phyloP scores from a whole-genome alignment of 805 yeast genomes.

The Yarrowia divulgata region DNA sequence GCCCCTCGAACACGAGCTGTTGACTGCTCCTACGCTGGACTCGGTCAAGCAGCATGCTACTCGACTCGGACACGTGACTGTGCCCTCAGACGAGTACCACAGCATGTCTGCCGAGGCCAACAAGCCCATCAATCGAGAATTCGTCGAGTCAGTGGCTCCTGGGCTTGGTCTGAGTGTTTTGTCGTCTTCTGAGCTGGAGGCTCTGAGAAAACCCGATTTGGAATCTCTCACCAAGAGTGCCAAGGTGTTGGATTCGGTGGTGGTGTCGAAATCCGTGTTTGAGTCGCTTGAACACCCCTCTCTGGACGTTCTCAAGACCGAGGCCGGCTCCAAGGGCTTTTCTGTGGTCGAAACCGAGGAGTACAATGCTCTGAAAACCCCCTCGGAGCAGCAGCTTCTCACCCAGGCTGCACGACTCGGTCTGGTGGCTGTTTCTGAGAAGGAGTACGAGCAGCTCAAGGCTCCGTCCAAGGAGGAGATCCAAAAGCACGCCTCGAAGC shows the following conservation, averaged over 20 bases:
- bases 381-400: slow-evolving; percentile 25
- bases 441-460: slow-evolving; percentile 42
- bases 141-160: slow-evolving; percentile 45
- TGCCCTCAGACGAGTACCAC: slow-evolving; percentile 45
- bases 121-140: slow-evolving; percentile 43
- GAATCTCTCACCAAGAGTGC: slow-evolving; percentile 45
- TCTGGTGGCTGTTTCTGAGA: slow-evolving; percentile 45
- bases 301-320: background rate
- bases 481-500: background rate
- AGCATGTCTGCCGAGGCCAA: slow-evolving; percentile 45
- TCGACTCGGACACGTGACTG: slow-evolving; percentile 42
- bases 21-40: slow-evolving; percentile 17
- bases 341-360: slow-evolving; percentile 1
- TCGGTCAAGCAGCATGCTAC: slow-evolving; percentile 30
- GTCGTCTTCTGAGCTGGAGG: slow-evolving; percentile 40
- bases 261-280: slow-evolving; percentile 44
- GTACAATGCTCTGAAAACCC: slow-evolving; percentile 5
- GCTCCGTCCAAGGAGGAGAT: slow-evolving; percentile 34
- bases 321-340: background rate
- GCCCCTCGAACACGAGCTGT: background rate
- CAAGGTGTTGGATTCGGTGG: slow-evolving; percentile 46
- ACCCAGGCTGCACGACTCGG: slow-evolving; percentile 43
- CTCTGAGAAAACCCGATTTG: slow-evolving; percentile 41
- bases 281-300: slow-evolving; percentile 30
- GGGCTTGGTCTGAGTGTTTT: slow-evolving; percentile 45